A percentile compares a stretch with the other conserved stretches of the same genome.
Evolutionary conservation across 2,329 filamentous ascomycete species (phyloP).

Genomic region (Harringtonia lauricola): DNA sequence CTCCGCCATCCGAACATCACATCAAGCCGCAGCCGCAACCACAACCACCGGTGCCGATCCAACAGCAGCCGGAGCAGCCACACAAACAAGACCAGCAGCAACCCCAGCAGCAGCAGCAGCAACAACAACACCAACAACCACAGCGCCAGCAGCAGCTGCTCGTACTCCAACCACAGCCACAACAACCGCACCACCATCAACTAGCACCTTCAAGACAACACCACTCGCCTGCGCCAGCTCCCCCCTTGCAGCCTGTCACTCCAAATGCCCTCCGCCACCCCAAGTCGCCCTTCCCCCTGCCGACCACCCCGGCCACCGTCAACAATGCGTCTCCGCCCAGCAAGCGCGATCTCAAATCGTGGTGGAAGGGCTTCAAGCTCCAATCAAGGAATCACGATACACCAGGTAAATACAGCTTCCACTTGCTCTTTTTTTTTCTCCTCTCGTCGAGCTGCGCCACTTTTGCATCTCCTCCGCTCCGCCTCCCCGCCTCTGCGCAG

Average conservation of each 20-base stretch:
- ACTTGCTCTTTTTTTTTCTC: not conserved
- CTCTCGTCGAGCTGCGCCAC: not conserved
- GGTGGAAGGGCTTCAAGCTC: conserved; percentile 95
- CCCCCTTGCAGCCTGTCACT: conserved; percentile 3
- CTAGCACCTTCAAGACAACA: not conserved
- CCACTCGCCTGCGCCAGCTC: not conserved
- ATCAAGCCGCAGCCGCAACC: conserved; percentile 1
- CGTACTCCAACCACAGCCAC: conserved; percentile 7
- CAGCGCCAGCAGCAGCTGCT: not conserved
- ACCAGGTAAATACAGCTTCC: conserved; percentile 9
- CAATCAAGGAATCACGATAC: conserved; percentile 42
- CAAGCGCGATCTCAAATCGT: conserved; percentile 81
- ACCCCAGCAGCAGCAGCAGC: not conserved
- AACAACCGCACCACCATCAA: not conserved
- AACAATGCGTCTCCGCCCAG: conserved; percentile 60
- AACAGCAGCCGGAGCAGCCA: not conserved
- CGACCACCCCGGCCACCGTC: conserved; percentile 14
- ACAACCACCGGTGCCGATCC: conserved; percentile 9
- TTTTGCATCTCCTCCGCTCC: not conserved
- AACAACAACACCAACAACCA: not conserved
- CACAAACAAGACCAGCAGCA: not conserved
- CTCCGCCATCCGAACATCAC: not conserved
- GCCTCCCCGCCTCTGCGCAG: no score
- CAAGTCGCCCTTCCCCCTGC: conserved; percentile 3
- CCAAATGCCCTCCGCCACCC: conserved; percentile 5